Base-by-base conservation (phyloP, 306 rosid genomes). In the Pterocarpus macrocarpus region DNA sequence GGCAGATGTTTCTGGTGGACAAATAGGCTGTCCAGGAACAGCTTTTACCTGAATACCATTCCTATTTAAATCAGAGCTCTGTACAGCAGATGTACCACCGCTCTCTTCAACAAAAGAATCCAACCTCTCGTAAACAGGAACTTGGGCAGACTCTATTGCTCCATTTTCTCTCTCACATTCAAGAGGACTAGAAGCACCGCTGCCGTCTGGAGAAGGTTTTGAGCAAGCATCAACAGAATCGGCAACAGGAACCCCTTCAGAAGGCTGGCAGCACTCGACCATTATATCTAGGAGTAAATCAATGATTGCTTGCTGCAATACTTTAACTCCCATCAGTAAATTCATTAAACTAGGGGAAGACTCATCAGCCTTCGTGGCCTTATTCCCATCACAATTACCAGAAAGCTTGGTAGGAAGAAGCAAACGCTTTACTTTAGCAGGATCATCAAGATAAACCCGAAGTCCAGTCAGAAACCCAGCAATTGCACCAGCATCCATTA, bases 371-470 rank as follows among this genome's bases (percentile, higher is more conserved):
- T 90, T 89, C 64, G 81, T 58, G 83, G 86, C 86, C 90, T 92
- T 93, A 87, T 89, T 90, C 80, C 97, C 98, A 86, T 93, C 97
- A 84, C 79, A 83, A 75, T 85, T 75, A 81, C 97, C 86, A 66
- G 99, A 92, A 67, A 96, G 91, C 81, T 96, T 93, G 76, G 99
- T 92, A 56, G 99, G 98, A 71, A 96, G 97, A 85, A 96, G 98
- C 89, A 96, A 83, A 47, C 97, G 99, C 86, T 96, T 96, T 30
- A 96, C 99, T 90, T 93, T 96, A 38, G 91, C 97, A 81, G 99
- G 99, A 85, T 96, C 99, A 84, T 96, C 99, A 73, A 96, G 99
- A 90, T 96, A 96, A 75, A 96, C 98, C 65, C 99, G 94, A 69
- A 96, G 99, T 73, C 99, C 98, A 58, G 98, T 96, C 82, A 93